These are phyloP conservation scores for Lactarius vividus DNA, from an alignment of 768 basidiomycete genomes.

Conservation along the genomic window DNA sequence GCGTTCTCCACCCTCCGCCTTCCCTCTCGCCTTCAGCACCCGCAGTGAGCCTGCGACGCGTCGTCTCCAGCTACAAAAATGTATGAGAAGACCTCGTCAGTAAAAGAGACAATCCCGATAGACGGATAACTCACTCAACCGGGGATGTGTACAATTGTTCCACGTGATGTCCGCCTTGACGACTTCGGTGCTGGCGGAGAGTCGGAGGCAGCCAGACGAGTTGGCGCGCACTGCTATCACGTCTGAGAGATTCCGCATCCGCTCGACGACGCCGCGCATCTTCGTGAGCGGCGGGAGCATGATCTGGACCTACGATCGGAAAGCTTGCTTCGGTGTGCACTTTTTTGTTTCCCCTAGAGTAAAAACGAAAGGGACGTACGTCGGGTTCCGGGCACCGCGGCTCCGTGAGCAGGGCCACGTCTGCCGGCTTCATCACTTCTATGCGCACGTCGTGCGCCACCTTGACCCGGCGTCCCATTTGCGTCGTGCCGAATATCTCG, in stretches of 20 bases:
- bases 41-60: constrained; percentile 25
- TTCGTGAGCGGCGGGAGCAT: constrained; percentile 71
- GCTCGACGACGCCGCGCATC: constrained; percentile 76
- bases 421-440: constrained; percentile 72
- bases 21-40: constrained; percentile 38
- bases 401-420: constrained; percentile 69
- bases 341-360: background rate
- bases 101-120: background rate
- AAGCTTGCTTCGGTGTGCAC: background rate
- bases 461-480: constrained; percentile 59
- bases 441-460: constrained; percentile 81
- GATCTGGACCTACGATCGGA: constrained; percentile 59
- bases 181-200: constrained; percentile 63
- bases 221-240: constrained; percentile 68
- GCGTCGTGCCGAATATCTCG: constrained; percentile 64
- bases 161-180: constrained; percentile 81
- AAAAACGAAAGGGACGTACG: constrained; percentile 41
- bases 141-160: constrained; percentile 67
- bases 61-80: constrained; percentile 25
- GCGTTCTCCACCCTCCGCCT: constrained; percentile 35
- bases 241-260: constrained; percentile 67
- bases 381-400: constrained; percentile 86
- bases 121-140: constrained; percentile 38
- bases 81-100: background rate
- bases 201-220: constrained; percentile 51